Percentiles rank a stretch among this genome's conserved stretches.
Conservation (phyloP, 495 filamentous ascomycete genomes). For the Cercophora scortea region DNA sequence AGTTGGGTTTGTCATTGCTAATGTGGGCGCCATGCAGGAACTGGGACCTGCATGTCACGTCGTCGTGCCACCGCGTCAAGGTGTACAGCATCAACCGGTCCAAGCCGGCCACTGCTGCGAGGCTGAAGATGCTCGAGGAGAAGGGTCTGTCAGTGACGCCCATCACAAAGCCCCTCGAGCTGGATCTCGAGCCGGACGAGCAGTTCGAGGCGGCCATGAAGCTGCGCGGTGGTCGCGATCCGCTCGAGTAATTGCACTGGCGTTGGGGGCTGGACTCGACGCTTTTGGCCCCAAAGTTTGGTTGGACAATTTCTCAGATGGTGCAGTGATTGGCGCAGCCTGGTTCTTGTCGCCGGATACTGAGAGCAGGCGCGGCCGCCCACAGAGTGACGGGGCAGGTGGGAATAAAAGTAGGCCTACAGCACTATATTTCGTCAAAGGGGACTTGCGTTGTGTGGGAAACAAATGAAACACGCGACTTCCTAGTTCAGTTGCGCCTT, state of each 20-base stretch:
- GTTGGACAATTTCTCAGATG: too few relatives aligned
- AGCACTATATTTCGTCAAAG: too few relatives aligned
- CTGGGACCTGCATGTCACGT: constrained; percentile 62
- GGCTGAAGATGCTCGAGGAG: constrained; percentile 43
- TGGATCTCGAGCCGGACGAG: constrained; percentile 36
- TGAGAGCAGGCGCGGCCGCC: too few relatives aligned
- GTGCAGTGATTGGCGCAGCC: too few relatives aligned
- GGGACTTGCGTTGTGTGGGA: too few relatives aligned
- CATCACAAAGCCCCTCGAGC: constrained; percentile 41
- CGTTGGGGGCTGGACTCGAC: too few relatives aligned
- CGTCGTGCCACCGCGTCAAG: constrained; percentile 54
- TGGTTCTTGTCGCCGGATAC: too few relatives aligned
- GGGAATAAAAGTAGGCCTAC: too few relatives aligned
- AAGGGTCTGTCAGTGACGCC: constrained; percentile 39
- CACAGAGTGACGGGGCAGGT: too few relatives aligned
- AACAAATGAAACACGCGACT: too few relatives aligned
- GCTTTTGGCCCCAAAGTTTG: too few relatives aligned
- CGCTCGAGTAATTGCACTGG: not conserved
- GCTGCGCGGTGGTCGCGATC: not conserved
- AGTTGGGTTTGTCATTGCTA: not conserved
- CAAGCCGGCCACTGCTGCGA: constrained; percentile 36
- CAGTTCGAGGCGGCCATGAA: constrained; percentile 35
- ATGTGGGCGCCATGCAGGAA: constrained; percentile 20
- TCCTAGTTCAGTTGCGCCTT: too few relatives aligned
- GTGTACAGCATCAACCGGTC: constrained; percentile 56